Conservation (phyloP, 2,329 filamentous ascomycete species). For the Diatrype stigma region DNA sequence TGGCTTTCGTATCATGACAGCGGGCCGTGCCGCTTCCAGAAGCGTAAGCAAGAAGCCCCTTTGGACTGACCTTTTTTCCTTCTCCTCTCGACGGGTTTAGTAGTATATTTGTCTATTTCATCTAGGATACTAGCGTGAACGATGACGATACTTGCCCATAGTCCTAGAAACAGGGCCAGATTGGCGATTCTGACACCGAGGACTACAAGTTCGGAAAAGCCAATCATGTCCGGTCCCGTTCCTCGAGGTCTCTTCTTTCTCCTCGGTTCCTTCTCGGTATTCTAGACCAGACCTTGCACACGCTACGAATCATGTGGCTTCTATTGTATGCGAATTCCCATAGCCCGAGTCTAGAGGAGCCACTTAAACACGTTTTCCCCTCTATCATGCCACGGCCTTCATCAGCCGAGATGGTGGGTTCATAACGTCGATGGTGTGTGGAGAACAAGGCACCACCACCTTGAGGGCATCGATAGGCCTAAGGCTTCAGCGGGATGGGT, state of each 20-base stretch:
- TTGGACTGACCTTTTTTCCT: neutral
- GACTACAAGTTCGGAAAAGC: neutral
- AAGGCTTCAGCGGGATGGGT: neutral
- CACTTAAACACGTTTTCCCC: slow-evolving; percentile 4
- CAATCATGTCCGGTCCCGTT: slow-evolving; percentile 8
- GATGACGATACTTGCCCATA: no score
- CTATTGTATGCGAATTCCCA: slow-evolving; percentile 23
- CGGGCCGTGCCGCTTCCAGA: neutral
- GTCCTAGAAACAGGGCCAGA: no score
- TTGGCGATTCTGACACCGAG: no score
- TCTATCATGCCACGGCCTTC: slow-evolving; percentile 2
- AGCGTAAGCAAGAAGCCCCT: neutral
- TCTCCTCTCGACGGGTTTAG: no score
- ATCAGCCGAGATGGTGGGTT: neutral
- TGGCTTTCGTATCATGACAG: neutral
- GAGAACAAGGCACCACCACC: slow-evolving; percentile 6
- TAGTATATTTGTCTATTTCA: no score
- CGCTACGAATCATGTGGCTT: slow-evolving; percentile 26
- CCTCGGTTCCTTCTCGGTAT: slow-evolving; percentile 8
- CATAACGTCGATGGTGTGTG: slow-evolving; percentile 8
- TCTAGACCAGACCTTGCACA: slow-evolving; percentile 18
- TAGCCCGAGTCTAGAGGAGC: slow-evolving; percentile 13
- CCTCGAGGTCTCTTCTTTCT: neutral
- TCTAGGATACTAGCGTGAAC: no score
- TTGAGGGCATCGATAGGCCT: slow-evolving; percentile 7